phyloP scores from a whole-genome alignment of 768 basidiomycete species.

The Aureoboletus auriporus region DNA sequence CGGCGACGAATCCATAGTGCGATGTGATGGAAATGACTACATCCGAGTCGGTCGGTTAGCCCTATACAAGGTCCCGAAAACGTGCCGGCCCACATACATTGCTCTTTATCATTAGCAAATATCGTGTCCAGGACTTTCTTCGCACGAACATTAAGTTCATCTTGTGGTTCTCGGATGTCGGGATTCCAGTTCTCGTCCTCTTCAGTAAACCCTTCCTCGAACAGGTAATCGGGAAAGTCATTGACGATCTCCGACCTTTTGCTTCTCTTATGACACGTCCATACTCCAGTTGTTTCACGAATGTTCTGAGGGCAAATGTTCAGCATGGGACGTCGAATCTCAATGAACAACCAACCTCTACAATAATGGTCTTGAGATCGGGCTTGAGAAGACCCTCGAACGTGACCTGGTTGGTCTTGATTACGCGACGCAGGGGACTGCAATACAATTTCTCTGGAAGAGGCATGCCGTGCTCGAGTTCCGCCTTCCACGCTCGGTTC shows the following conservation, averaged over 20 bases:
- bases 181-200: constrained; percentile 59
- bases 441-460: constrained; percentile 54
- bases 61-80: not conserved
- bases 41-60: not conserved
- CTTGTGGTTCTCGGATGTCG: constrained; percentile 49
- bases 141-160: constrained; percentile 46
- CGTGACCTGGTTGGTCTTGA: constrained; percentile 52
- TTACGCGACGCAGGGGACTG: constrained; percentile 60
- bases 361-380: constrained; percentile 36
- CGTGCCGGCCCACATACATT: constrained; percentile 39
- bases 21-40: constrained; percentile 65
- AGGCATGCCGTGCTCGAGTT: constrained; percentile 39
- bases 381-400: constrained; percentile 42
- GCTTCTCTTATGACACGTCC: constrained; percentile 67
- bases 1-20: constrained; percentile 60
- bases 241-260: constrained; percentile 43
- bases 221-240: constrained; percentile 45
- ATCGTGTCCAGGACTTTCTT: constrained; percentile 49
- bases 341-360: constrained; percentile 44
- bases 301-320: constrained; percentile 42
- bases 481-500: constrained; percentile 44
- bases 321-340: not conserved
- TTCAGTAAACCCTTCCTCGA: constrained; percentile 59
- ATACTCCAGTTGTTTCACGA: constrained; percentile 62
- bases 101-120: constrained; percentile 41